These are phyloP conservation scores for Pseudopyricularia cyperi DNA, from an alignment of 2,329 filamentous ascomycete genomes.

Conservation along the genomic window DNA sequence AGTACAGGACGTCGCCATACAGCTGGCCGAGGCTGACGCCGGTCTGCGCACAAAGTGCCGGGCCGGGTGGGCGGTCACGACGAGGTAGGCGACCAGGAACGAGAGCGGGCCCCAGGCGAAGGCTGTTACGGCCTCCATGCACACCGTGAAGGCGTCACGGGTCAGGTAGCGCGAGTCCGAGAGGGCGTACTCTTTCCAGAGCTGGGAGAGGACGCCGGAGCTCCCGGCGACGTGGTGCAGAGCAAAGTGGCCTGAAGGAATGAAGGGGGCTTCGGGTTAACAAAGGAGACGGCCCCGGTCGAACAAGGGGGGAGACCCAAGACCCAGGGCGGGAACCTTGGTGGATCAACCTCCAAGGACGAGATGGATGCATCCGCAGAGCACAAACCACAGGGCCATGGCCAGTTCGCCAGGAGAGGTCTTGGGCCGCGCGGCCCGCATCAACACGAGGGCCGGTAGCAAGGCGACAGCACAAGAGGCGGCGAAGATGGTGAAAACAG, in stretches of 20 bases:
- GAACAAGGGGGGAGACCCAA: not conserved
- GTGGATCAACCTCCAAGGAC: not conserved
- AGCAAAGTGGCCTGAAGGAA: conserved; percentile 38
- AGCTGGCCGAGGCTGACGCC: conserved; percentile 32
- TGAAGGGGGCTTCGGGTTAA: not conserved
- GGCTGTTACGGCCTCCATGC: conserved; percentile 41
- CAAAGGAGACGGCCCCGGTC: not conserved
- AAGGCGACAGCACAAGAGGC: not conserved
- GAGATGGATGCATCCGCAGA: conserved; percentile 1
- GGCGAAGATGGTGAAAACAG: conserved; percentile 1
- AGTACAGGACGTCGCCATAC: conserved; percentile 41
- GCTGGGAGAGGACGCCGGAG: conserved; percentile 33
- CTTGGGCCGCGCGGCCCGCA: not conserved
- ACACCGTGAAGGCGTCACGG: conserved; percentile 37
- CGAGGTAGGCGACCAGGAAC: conserved; percentile 29
- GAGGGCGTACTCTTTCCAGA: conserved; percentile 46
- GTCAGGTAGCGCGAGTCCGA: conserved; percentile 43
- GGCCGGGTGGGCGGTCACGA: conserved; percentile 27
- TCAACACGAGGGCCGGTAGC: not conserved
- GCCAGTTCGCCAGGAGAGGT: not conserved
- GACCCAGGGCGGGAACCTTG: not conserved
- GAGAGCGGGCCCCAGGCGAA: conserved; percentile 40
- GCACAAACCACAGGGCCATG: not conserved
- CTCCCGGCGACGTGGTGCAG: conserved; percentile 23
- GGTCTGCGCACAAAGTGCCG: conserved; percentile 34